Base-by-base conservation (phyloP, 2,329 filamentous ascomycete genomes). In the Fonsecaea erecta region DNA sequence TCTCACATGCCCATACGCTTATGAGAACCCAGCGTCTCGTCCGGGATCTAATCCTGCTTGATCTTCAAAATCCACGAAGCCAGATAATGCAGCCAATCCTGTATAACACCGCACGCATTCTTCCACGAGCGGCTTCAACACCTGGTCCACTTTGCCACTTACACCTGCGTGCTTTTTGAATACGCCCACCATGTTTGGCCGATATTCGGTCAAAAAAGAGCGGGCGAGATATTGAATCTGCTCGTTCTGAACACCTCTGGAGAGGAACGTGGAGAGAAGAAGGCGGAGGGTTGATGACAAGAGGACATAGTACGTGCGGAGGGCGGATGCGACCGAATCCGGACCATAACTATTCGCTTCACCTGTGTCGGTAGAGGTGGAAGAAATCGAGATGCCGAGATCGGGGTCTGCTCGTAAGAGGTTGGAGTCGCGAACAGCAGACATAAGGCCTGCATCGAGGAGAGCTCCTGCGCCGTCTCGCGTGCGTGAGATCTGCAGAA, bases 371-470 rank as follows among this genome's bases (percentile, higher is more conserved):
- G 16, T 37, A 24, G 60, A 30, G 24, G 58, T 34, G 57, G 65
- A 52, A 34, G 61, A 55, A 18, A 65, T 43, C 28, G 52, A 85
- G 64, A 93, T 87, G 66, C 96, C 93, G 61, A 99, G 87, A 76
- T 99, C 95, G 0, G 95, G 95, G 75, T 99, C 95, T 12, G 91
- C 90, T 8, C 88, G 83, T 76, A 98, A 99, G 24, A 98, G 84
- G n/a, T 88, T 87, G 0, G 93, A 96, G 62, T 90, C 86, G 68
- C 90, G 90, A 30, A 98, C 81, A 0, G 91, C 85, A 52, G 89
- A 86, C 80, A 99, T 94, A 4, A 99, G 84, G 67, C 94, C 94
- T 8, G 92, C 91, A 73, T 96, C 93, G 48, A 98, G 83, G n/a
- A 97, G 87, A 68, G 92, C 88, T 64, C 89, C 90, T 53, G 95